A percentile compares a stretch with the other conserved stretches of the same genome.
Conservation (phyloP, 1,284 basidiomycete species). For the Rugosomyces carneus region DNA sequence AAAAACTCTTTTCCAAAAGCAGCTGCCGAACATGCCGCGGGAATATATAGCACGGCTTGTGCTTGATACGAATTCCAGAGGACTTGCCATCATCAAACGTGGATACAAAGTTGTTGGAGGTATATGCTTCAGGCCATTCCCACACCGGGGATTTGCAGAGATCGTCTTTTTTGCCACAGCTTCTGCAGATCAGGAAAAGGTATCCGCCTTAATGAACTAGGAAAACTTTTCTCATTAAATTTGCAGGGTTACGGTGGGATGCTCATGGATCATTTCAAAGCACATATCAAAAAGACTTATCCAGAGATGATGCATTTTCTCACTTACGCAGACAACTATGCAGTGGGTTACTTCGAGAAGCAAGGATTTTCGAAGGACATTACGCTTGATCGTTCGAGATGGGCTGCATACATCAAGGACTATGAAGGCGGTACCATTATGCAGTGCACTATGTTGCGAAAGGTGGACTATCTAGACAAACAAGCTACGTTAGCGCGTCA, state of each 20-base stretch:
- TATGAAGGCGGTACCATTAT: constrained; percentile 99
- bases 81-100: constrained; percentile 91
- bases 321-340: constrained; percentile 99
- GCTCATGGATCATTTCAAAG: constrained; percentile 99
- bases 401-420: constrained; percentile 99
- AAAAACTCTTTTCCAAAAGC: constrained; percentile 96
- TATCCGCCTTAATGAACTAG: constrained; percentile 26
- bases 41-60: constrained; percentile 98
- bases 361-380: constrained; percentile 99
- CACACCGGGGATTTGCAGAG: constrained; percentile 92
- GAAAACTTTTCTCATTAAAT: constrained; percentile 6
- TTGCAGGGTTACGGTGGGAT: constrained; percentile 92
- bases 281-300: constrained; percentile 79
- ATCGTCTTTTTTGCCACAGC: constrained; percentile 99
- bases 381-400: constrained; percentile 80
- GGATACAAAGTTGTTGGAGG: constrained; percentile 97
- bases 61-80: constrained; percentile 88
- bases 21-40: constrained; percentile 97
- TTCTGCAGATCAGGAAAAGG: constrained; percentile 96
- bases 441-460: constrained; percentile 94
- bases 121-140: constrained; percentile 96
- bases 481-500: constrained; percentile 76
- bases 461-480: constrained; percentile 87
- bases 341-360: constrained; percentile 98
- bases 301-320: constrained; percentile 90